These are phyloP conservation scores for Aspergillus pseudotamarii DNA, from an alignment of 2,329 filamentous ascomycete genomes.

Conservation along the genomic window DNA sequence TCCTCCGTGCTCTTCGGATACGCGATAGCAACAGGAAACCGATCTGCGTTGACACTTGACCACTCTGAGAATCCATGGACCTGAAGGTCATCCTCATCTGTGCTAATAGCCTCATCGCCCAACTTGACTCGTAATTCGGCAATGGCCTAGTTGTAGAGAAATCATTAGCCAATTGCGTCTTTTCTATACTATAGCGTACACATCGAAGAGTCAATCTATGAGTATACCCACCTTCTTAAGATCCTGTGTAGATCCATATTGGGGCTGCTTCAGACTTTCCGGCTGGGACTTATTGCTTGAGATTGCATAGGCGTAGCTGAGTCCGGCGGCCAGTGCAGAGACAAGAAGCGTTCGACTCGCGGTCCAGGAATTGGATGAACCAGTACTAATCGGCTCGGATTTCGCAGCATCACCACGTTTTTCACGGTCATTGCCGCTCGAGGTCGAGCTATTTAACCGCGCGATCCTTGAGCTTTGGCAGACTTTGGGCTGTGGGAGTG, in stretches of 20 bases:
- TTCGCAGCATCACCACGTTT: constrained; percentile 17
- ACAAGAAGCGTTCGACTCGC: constrained; percentile 52
- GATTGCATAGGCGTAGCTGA: constrained; percentile 56
- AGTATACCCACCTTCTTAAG: constrained; percentile 39
- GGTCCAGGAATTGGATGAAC: constrained; percentile 43
- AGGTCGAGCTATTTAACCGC: constrained; percentile 25
- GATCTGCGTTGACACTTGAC: constrained; percentile 68
- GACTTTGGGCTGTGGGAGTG: constrained; percentile 14
- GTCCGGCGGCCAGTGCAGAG: constrained; percentile 52
- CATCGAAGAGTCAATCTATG: background rate
- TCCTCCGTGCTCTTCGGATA: constrained; percentile 67
- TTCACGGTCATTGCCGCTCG: constrained; percentile 6
- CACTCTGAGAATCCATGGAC: constrained; percentile 71
- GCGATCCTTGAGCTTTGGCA: constrained; percentile 11
- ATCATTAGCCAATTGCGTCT: background rate
- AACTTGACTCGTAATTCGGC: constrained; percentile 55
- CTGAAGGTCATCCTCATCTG: constrained; percentile 65
- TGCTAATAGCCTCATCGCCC: constrained; percentile 63
- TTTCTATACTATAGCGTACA: background rate
- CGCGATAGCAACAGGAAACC: constrained; percentile 65
- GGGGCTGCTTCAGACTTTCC: constrained; percentile 26
- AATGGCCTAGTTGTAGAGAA: constrained; percentile 53
- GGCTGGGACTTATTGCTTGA: constrained; percentile 35
- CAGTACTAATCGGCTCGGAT: constrained; percentile 19
- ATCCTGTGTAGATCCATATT: constrained; percentile 43